phyloP scores from a whole-genome alignment of 768 basidiomycete genomes.

The Phaeolepiota aurea region DNA sequence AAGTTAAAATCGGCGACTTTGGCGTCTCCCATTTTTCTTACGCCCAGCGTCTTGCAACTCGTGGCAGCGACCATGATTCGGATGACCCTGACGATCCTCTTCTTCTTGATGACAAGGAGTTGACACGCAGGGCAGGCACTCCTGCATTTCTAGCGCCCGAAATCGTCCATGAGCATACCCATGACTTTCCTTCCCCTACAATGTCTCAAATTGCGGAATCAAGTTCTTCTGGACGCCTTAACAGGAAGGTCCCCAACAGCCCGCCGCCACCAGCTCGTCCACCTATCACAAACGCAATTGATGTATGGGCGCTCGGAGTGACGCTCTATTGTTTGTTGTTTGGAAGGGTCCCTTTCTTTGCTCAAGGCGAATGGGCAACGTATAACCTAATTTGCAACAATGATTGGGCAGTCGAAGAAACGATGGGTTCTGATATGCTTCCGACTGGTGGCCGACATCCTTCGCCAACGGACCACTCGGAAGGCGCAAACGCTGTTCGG shows the following conservation, averaged over 20 bases:
- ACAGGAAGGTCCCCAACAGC: constrained; percentile 12
- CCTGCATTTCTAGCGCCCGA: constrained; percentile 97
- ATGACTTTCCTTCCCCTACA: constrained; percentile 22
- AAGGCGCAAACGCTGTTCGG: constrained; percentile 57
- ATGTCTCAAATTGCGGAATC: constrained; percentile 14
- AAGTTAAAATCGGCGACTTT: constrained; percentile 97
- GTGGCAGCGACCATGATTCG: constrained; percentile 29
- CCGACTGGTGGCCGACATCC: constrained; percentile 57
- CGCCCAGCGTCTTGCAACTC: constrained; percentile 70
- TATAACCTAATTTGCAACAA: constrained; percentile 74
- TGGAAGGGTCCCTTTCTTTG: constrained; percentile 69
- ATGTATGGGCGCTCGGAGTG: constrained; percentile 96
- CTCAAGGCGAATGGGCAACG: constrained; percentile 56
- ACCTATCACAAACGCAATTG: constrained; percentile 85
- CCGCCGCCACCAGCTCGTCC: constrained; percentile 20
- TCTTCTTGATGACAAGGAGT: constrained; percentile 75
- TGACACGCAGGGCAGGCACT: constrained; percentile 88
- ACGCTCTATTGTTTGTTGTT: constrained; percentile 94
- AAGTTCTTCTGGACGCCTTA: constrained; percentile 18
- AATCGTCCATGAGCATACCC: constrained; percentile 64
- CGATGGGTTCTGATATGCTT: constrained; percentile 66
- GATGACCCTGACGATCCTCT: constrained; percentile 50
- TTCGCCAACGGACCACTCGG: constrained; percentile 24
- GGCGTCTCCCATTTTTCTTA: constrained; percentile 96
- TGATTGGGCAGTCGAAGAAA: constrained; percentile 59